phyloP scores from a whole-genome alignment of 2,329 filamentous ascomycete genomes.

The Fusarium austroafricanum region DNA sequence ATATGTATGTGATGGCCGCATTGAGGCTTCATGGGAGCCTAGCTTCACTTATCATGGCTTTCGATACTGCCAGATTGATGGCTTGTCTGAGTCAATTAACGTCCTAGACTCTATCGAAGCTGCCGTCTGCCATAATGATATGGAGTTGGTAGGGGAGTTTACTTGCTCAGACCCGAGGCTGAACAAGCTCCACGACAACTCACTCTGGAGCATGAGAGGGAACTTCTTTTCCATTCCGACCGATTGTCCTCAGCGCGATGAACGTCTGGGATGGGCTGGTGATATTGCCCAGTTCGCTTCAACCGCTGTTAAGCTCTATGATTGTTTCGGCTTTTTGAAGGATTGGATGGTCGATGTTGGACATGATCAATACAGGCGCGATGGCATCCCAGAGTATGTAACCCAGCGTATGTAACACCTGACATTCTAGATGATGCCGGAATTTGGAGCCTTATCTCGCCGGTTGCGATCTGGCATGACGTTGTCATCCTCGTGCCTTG shows the following conservation, averaged over 20 bases:
- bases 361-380: neutral
- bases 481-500: neutral
- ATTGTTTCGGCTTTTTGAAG: slow-evolving; percentile 58
- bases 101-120: slow-evolving; percentile 17
- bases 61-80: slow-evolving; percentile 59
- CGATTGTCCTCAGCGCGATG: slow-evolving; percentile 64
- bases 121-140: slow-evolving; percentile 62
- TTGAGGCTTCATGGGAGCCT: slow-evolving; percentile 51
- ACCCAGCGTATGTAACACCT: neutral
- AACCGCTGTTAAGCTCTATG: slow-evolving; percentile 64
- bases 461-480: neutral
- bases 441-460: no score
- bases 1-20: neutral
- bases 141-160: slow-evolving; percentile 63
- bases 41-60: slow-evolving; percentile 66
- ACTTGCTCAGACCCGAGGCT: slow-evolving; percentile 62
- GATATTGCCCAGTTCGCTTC: slow-evolving; percentile 60
- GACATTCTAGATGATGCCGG: neutral
- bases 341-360: slow-evolving; percentile 26
- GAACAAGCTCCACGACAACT: slow-evolving; percentile 66
- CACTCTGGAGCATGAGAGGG: slow-evolving; percentile 65
- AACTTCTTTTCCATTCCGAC: slow-evolving; percentile 66
- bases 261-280: slow-evolving; percentile 66
- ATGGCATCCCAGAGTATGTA: neutral
- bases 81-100: slow-evolving; percentile 48